Base-by-base conservation (phyloP, 805 yeast species). In the Saccharomycopsis guyanensis region DNA sequence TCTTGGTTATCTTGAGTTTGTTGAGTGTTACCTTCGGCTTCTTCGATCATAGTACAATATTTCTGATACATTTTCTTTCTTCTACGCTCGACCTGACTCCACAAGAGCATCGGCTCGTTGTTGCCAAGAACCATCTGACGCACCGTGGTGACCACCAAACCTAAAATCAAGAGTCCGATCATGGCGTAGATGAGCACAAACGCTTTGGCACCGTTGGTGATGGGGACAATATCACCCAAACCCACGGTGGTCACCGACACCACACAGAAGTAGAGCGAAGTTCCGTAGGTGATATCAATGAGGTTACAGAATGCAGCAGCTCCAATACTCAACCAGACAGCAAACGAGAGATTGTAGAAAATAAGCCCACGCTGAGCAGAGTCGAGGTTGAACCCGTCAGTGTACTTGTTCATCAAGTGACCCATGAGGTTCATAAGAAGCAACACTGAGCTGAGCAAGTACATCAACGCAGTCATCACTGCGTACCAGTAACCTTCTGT, bases 401-500 rank as follows among this genome's bases (percentile, higher is more conserved):
- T 85, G 55, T 85, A 86, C 55, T 75, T 78, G 2, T 72, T 66
- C 33, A 68, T 43, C 12, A 68, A 53, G 56, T 75, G 82, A 1
- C 96, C 95, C 4, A 71, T 44, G 50, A 75, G 78, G 63, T 86
- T 87, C 31, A 77, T 51, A 1, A 70, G 46, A 38, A 86, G 66
- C 13, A 79, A 59, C 1, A 68, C 16, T 3, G 80, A 69, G 53
- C 89, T 82, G 4, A 65, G 39, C 49, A 76, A 72, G 60, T 88
- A 86, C 22, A 85, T 62, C 1, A 70, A 64, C 3, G 77, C 70
- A 0, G 95, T 84, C 50, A 82, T 63, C 0, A 76, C 75, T 0
- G 87, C 95, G 60, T 72, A 82, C 88, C 89, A 87, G 59, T 75
- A 87, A 1, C 94, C 95, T 53, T 76, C 81, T 0, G 86, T 66